Base-by-base conservation (phyloP, 257 asterid species). In the Fraxinus quadrangulata region DNA sequence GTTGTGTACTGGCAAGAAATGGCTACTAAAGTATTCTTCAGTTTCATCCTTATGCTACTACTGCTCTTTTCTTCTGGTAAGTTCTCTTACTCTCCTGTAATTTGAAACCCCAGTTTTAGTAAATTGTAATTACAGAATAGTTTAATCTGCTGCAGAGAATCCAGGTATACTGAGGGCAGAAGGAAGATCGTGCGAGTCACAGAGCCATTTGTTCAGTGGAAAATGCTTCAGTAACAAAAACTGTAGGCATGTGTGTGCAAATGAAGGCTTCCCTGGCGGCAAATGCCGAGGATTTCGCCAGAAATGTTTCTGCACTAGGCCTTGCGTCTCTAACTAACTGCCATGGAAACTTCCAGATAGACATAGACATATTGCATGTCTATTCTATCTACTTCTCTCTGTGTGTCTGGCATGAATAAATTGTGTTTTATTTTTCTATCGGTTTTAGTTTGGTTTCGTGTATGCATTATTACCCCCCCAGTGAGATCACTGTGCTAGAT, bases 221-320 rank as follows among this genome's bases (percentile, higher is more conserved):
- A 6, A 19, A 23, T 87, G 90, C 73, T 2, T 77, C 2, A 87
- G 90, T 68, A 73, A 72, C 75, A 70, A 12, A 77, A 87, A 89
- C 78, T 89, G 92, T 45, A 85, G 78, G 1, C 6, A 66, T 0
- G 85, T 89, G 24, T 89, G 92, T 81, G 7, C 4, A 61, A 71
- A 66, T 6, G 88, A 85, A 77, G 86, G 89, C 11, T 87, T 85
- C 73, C 1, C 56, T 2, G 69, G 33, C 4, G 91, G 91, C 47
- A 9, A 68, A 31, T 87, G 93, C 82, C 81, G 86, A 6, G 93
- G 89, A 9, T 70, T 87, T 17, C 81, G 87, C 0, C 84, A 1
- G 2, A 87, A 88, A 76, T 89, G 91, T 67, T 79, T 81, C 81
- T 89, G 93, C 80, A 72, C 73, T 2, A 51, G 47, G 47, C 79